Percentiles rank a stretch among this genome's conserved stretches.
Conservation (phyloP, 2,329 filamentous ascomycete genomes). For the Fusarium sp. region DNA sequence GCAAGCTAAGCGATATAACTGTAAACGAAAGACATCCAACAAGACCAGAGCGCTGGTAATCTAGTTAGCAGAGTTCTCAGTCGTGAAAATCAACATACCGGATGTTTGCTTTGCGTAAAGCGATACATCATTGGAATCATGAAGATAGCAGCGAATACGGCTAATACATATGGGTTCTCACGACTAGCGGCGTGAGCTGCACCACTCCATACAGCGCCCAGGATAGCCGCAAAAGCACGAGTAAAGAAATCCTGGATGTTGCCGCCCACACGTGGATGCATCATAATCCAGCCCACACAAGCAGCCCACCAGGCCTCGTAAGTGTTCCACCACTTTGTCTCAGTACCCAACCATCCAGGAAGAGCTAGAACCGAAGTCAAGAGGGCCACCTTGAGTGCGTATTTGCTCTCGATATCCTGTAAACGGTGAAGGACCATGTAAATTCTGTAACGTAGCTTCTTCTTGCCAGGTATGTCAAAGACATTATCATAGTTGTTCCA, state of each 20-base stretch:
- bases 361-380: slow-evolving; percentile 63
- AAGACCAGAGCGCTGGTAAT: slow-evolving; percentile 62
- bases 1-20: slow-evolving; percentile 61
- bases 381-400: slow-evolving; percentile 66
- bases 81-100: slow-evolving; percentile 49
- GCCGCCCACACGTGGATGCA: slow-evolving; percentile 62
- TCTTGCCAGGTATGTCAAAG: slow-evolving; percentile 38
- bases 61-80: slow-evolving; percentile 17
- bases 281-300: slow-evolving; percentile 67
- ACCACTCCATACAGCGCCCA: slow-evolving; percentile 67
- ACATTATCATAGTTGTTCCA: slow-evolving; percentile 47
- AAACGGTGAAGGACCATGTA: slow-evolving; percentile 64
- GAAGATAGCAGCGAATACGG: slow-evolving; percentile 64
- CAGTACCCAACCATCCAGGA: slow-evolving; percentile 62
- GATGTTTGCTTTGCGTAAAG: slow-evolving; percentile 65
- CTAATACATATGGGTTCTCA: slow-evolving; percentile 66
- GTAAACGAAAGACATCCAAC: slow-evolving; percentile 68
- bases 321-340: slow-evolving; percentile 63
- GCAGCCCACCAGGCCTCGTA: slow-evolving; percentile 70
- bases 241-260: slow-evolving; percentile 68
- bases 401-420: slow-evolving; percentile 68
- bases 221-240: slow-evolving; percentile 59
- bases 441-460: slow-evolving; percentile 56
- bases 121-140: slow-evolving; percentile 71
- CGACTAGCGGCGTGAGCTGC: slow-evolving; percentile 61